Base-by-base conservation (phyloP, 2,329 filamentous ascomycete species). In the Cordyceps militaris region DNA sequence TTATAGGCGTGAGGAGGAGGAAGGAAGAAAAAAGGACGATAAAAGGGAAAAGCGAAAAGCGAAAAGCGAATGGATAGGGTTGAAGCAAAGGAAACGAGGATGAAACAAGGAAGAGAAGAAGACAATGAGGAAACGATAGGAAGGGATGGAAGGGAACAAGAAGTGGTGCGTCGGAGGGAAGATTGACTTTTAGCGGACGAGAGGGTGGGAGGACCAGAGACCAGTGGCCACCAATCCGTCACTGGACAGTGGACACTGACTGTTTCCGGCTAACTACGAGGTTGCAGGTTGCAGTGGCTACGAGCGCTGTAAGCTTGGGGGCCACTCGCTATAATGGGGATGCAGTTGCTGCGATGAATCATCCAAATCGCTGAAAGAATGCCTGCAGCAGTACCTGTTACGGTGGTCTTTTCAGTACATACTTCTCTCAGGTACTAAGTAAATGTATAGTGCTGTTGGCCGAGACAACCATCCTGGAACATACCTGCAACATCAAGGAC, bases 31-130 rank as follows among this genome's bases (percentile, higher is more conserved):
- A 30, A 26, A 42, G n/a, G 34, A 16, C 34, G 34, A 38, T 38
- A 50, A 30, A 32, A 14, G 11, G 26, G 7, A 26, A 42, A 26
- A 16, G 34, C 34, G 34, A 38, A 16, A 50, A 30, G 23, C 10
- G 11, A 30, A 46, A 46, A 46, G 42, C 51, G 51, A 55, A 36
- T 26, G 51, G 21, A 55, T 55, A 46, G 51, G 14, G 28, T 55
- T 36, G 30, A 55, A 55, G 40, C 51, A 30, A 36, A 46, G 28
- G 40, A 55, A 36, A 36, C 9, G 8, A 44, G 16, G 51, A 10
- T 36, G 30, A 8, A 23, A 36, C 19, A 21, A 54, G 19, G n/a
- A 36, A 42, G 28, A 54, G 19, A 13, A 36, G 30, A 23, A 19
- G 14, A 36, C 24, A 21, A 36, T 23, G 24, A 30, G 10, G 16